Evolutionary conservation across 2,329 filamentous ascomycete genomes (phyloP).

Genomic region (Cordyceps tenuipes): DNA sequence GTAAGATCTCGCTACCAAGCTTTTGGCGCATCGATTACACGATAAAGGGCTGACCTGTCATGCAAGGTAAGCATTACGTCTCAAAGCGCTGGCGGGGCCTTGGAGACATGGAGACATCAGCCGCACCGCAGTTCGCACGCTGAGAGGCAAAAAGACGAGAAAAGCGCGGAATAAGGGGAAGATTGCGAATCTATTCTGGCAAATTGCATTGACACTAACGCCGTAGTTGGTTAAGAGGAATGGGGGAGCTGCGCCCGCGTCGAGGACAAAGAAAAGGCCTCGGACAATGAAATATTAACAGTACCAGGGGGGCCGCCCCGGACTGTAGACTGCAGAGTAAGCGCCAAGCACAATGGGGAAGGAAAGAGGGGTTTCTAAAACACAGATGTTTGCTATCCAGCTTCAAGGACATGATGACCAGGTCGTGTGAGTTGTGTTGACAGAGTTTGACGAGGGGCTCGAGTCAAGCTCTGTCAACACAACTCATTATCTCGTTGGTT

Average conservation of each 20-base stretch:
- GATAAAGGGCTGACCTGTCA: not conserved
- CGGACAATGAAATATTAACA: not conserved
- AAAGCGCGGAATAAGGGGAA: too few species aligned
- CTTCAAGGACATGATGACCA: not conserved
- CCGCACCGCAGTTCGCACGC: not conserved
- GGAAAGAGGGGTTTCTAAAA: not conserved
- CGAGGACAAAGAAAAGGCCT: not conserved
- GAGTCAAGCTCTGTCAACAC: not conserved
- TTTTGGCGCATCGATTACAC: not conserved
- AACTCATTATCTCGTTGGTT: not conserved
- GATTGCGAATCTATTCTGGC: not conserved
- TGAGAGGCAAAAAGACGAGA: not conserved
- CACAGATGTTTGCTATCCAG: not conserved
- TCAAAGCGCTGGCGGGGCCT: not conserved
- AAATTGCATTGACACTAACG: not conserved
- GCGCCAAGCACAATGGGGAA: not conserved
- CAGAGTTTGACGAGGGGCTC: not conserved
- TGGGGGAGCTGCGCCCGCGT: not conserved
- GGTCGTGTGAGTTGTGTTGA: not conserved
- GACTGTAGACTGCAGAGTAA: not conserved
- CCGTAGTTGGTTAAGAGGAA: not conserved
- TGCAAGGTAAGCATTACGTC: slow-evolving; percentile 5
- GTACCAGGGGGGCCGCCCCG: too few species aligned
- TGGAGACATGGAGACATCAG: not conserved
- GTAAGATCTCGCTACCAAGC: not conserved